phyloP scores from a whole-genome alignment of 441 rosid genomes.

The Pelargonium australe region DNA sequence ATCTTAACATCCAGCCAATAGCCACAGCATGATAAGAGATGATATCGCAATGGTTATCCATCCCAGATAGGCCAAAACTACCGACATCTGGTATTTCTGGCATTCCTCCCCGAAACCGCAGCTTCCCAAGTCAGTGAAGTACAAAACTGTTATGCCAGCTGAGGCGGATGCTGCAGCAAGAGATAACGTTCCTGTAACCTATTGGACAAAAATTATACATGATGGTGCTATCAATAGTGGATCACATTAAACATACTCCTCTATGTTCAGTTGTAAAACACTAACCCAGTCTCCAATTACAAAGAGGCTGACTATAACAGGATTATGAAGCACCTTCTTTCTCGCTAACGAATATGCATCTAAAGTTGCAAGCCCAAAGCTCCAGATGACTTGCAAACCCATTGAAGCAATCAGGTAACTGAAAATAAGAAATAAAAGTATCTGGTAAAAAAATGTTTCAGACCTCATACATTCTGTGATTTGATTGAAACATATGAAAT shows the following conservation, averaged over 20 bases:
- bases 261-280: no score
- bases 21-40: constrained; percentile 56
- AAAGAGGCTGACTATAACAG: constrained; percentile 45
- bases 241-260: background rate
- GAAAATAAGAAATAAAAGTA: constrained; percentile 15
- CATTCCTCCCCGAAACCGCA: constrained; percentile 40
- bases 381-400: constrained; percentile 61
- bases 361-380: constrained; percentile 43
- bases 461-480: background rate
- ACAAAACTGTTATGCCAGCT: constrained; percentile 39
- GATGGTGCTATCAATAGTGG: constrained; percentile 9
- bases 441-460: no score
- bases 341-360: constrained; percentile 41
- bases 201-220: constrained; percentile 6
- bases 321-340: constrained; percentile 41
- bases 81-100: constrained; percentile 40
- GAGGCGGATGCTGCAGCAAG: constrained; percentile 55
- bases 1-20: constrained; percentile 52
- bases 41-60: constrained; percentile 45
- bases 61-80: constrained; percentile 49
- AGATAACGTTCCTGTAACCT: constrained; percentile 39
- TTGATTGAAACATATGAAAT: background rate
- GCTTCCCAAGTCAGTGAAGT: constrained; percentile 40
- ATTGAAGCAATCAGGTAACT: constrained; percentile 60
- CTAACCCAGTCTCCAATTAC: constrained; percentile 65